Evolutionary conservation across 495 filamentous ascomycete genomes (phyloP), one percentile per base, ranked within the genome.

Genomic region (Ascobolus immersus): DNA sequence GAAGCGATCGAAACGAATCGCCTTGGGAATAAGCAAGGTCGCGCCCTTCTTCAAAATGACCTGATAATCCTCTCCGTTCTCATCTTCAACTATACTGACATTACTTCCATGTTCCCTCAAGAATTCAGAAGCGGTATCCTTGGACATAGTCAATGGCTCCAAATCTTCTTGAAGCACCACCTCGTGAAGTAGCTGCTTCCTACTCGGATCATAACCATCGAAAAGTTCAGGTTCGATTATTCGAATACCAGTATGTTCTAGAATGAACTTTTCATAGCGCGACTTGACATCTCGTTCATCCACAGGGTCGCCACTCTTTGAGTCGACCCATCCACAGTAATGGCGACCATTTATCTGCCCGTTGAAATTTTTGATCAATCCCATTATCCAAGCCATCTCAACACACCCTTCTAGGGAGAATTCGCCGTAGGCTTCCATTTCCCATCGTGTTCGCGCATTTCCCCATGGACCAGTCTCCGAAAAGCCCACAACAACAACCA

Each of bases 371-470:
- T 77, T 90, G 55, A 99, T 94, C 37, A 94, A 71, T 36, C 89
- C 89, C 86, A 94, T 99, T 49, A 99, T 77, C 86, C 86, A 99
- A 20, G 86, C 80, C 86, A 99, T 94, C 55, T 99, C 86, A 37
- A 99, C 73, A 48, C 86, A 94, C 12, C 86, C 86, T 54, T 94
- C 86, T 12, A 94, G 69, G 12, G 89, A 94, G 60, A 99, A 99
- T 47, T 89, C 63, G 44, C 86, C 86, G 43, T 81, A 67, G 8
- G 89, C 80, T 55, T 99, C 86, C 82, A 94, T 99, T 56, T 99
- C 81, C 86, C 86, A 99, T 21, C 86, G 69, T 22, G 86, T 99
- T 37, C 89, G 70, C 1, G 89, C 78, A 57, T 93, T 99, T 57
- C 86, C 86, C 89, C 86, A 94, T 1, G 86, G 86, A 11, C 89